Base-by-base conservation (phyloP, 2,329 filamentous ascomycete genomes). In the Tolypocladium paradoxum region DNA sequence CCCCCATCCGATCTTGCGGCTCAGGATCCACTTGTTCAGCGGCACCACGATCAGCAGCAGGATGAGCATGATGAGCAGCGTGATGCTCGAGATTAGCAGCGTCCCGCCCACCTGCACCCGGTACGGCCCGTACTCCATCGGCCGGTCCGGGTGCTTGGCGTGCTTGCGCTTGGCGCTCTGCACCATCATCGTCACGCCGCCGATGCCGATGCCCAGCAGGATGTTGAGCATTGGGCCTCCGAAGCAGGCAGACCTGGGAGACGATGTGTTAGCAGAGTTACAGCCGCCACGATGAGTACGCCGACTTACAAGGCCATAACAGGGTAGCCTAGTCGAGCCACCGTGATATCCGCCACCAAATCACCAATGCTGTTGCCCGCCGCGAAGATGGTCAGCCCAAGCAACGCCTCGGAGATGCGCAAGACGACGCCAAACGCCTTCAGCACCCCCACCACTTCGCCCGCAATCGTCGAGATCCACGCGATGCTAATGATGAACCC, bases 221-320 rank as follows among this genome's bases (percentile, higher is more conserved):
- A 99, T 99, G 62, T 99, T 99, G 40, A 99, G 80, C 90, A 99
- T 92, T 0, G 93, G 93, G 0, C 93, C 95, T n/a, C 93, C 93
- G 66, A 99, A 96, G 66, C 93, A 99, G 5, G 93, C 93, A 35
- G 88, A 91, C 40, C 79, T 82, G 56, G 6, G 24, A 33, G 12
- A 35, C 12, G 12, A 34, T 5, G 27, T 11, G 48, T 53, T 18
- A 56, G 50, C 45, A 35, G 7, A 20, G 6, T 18, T 2, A 12
- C 34, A 24, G n/a, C 12, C 8, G 24, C 22, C 20, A 29, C 37
- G 11, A 29, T 8, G n/a, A 38, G 4, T 12, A 4, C 4, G 18
- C 11, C 45, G 48, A 78, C 78, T 70, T 69, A 82, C 76, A 86
- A 64, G 38, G 93, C 93, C 93, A 99, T 99, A 57, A 99, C 90